These are phyloP conservation scores for Podospora pseudoanserina DNA, from an alignment of 495 filamentous ascomycete species.

Conservation along the genomic window DNA sequence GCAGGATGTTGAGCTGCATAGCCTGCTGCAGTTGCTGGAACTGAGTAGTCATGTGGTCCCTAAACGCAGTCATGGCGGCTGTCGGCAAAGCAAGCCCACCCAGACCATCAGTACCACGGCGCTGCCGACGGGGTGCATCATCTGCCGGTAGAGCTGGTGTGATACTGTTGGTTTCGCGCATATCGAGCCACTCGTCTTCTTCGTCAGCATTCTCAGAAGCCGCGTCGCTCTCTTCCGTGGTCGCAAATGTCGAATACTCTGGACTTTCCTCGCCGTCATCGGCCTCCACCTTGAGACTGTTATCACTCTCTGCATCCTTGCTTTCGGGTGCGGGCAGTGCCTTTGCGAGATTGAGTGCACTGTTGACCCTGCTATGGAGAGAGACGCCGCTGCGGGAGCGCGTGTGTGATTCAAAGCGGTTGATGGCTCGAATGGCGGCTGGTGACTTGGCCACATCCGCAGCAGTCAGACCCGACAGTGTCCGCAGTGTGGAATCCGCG, in stretches of 20 bases:
- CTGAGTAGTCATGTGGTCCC: constrained; percentile 71
- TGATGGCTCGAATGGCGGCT: constrained; percentile 52
- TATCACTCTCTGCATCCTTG: constrained; percentile 35
- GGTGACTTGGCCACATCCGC: constrained; percentile 67
- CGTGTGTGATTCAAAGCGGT: constrained; percentile 54
- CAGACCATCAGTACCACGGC: constrained; percentile 29
- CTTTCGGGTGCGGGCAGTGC: constrained; percentile 48
- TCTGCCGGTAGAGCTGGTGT: constrained; percentile 10
- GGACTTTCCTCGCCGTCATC: constrained; percentile 40
- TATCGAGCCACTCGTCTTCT: constrained; percentile 35
- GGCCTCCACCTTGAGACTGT: constrained; percentile 16
- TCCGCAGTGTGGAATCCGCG: constrained; percentile 67
- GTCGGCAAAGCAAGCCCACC: constrained; percentile 50
- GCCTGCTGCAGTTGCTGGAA: constrained; percentile 77
- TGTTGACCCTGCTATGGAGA: constrained; percentile 58
- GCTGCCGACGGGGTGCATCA: constrained; percentile 28
- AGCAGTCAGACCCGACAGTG: constrained; percentile 65
- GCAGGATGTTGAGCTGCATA: constrained; percentile 36
- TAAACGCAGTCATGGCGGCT: constrained; percentile 66
- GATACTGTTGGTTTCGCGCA: constrained; percentile 30
- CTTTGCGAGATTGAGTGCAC: constrained; percentile 55
- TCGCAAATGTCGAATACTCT: constrained; percentile 40
- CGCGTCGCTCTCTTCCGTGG: constrained; percentile 33
- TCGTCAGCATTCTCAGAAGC: constrained; percentile 32
- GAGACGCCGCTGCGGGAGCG: constrained; percentile 50